phyloP scores from a whole-genome alignment of 2,329 filamentous ascomycete species.

The Colletotrichum kahawae region DNA sequence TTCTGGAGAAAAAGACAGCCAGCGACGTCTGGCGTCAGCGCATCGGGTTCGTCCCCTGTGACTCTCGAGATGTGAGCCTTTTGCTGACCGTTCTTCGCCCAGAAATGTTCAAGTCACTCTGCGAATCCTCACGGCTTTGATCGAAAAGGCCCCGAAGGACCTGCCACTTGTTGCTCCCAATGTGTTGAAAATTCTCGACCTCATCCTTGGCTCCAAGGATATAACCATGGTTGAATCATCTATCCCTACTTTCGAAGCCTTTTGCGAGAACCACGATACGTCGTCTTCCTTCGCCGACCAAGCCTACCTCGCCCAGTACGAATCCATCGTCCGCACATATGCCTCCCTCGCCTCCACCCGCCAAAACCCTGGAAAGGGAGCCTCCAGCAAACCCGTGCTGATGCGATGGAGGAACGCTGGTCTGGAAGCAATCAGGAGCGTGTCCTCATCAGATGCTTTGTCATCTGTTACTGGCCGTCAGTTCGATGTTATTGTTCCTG shows the following conservation, averaged over 20 bases:
- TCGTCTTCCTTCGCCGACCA: slow-evolving; percentile 86
- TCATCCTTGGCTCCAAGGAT: slow-evolving; percentile 83
- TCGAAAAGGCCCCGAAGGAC: slow-evolving; percentile 91
- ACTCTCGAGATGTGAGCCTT: not conserved
- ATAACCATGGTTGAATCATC: slow-evolving; percentile 94
- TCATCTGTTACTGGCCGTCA: slow-evolving; percentile 77
- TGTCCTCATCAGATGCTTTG: slow-evolving; percentile 81
- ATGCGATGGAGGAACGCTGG: slow-evolving; percentile 80
- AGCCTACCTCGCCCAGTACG: slow-evolving; percentile 81
- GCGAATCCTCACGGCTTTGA: slow-evolving; percentile 87
- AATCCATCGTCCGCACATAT: slow-evolving; percentile 80
- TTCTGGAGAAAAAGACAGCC: slow-evolving; percentile 92
- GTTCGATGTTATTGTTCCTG: slow-evolving; percentile 79
- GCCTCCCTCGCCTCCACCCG: slow-evolving; percentile 77
- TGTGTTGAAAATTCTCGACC: slow-evolving; percentile 83
- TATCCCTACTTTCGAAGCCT: slow-evolving; percentile 82
- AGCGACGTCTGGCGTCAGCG: slow-evolving; percentile 89
- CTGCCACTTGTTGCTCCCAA: slow-evolving; percentile 86
- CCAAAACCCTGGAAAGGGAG: slow-evolving; percentile 53
- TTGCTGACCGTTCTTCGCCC: not conserved
- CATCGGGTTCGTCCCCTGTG: slow-evolving; percentile 69
- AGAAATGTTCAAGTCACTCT: slow-evolving; percentile 95
- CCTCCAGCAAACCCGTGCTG: slow-evolving; percentile 72
- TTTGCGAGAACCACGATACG: slow-evolving; percentile 88
- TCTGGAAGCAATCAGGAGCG: slow-evolving; percentile 78